phyloP scores from a whole-genome alignment of 139 green algal species.

The Edaphochlamys debaryana region DNA sequence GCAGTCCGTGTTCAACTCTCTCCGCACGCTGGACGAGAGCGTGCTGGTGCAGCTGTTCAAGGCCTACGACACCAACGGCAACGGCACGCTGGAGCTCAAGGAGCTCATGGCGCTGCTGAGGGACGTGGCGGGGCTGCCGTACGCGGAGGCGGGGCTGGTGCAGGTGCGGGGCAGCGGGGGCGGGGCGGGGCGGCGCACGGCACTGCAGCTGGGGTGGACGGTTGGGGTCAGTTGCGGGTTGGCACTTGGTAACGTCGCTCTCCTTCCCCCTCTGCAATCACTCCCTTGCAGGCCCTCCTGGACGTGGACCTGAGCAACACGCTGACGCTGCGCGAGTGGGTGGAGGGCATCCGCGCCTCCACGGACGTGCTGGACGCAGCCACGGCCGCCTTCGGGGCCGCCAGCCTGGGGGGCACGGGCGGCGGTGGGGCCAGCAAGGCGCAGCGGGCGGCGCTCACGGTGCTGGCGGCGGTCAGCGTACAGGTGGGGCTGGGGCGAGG shows the following conservation, averaged over 20 bases:
- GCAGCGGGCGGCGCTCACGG: slow-evolving; percentile 35
- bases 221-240: no score
- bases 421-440: background rate
- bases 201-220: background rate
- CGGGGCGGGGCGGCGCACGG: background rate
- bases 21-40: slow-evolving; percentile 22
- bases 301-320: slow-evolving; percentile 49
- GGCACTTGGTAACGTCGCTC: no score
- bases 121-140: slow-evolving; percentile 36
- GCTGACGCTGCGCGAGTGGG: slow-evolving; percentile 46
- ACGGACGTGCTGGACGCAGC: slow-evolving; percentile 28
- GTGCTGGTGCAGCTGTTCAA: slow-evolving; percentile 43
- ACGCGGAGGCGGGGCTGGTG: slow-evolving; percentile 53
- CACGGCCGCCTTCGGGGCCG: no score
- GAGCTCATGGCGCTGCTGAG: slow-evolving; percentile 49
- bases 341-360: slow-evolving; percentile 46
- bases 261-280: no score
- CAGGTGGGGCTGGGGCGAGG: no score
- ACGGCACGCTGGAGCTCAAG: slow-evolving; percentile 31
- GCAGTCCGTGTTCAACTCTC: slow-evolving; percentile 27
- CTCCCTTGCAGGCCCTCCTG: slow-evolving; percentile 47
- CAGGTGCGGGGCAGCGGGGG: slow-evolving; percentile 42
- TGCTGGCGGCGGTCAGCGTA: slow-evolving; percentile 39
- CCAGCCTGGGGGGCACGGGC: background rate
- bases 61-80: slow-evolving; percentile 32